Base-by-base conservation (phyloP, 2,329 filamentous ascomycete species). In the Chalaropsis thielavioides region DNA sequence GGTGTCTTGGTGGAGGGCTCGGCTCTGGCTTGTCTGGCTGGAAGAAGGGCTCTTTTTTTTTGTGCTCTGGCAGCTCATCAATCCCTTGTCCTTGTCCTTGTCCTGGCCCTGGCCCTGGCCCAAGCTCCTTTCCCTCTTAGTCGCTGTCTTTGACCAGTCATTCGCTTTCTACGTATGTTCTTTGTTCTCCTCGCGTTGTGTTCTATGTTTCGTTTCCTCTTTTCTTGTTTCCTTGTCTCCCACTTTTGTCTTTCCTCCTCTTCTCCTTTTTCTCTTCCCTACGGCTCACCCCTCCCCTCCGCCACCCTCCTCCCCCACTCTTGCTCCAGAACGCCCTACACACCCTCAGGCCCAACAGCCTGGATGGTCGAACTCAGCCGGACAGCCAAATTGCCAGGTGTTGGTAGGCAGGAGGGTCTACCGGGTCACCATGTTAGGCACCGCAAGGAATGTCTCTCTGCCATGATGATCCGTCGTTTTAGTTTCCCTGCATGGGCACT, bases 181-280 rank as follows among this genome's bases (percentile, higher is more conserved):
- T 56, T 38, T 31, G 17, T 6, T 31, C 6, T 35, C 51, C 51
- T 56, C 8, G 13, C 51, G 13, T 56, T 38, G 51, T 46, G 7
- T 44, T 31, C 41, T 31, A 27, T 46, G 27, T 46, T 46, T 46
- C 8, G 13, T 46, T 62, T 46, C 24, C 60, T 62, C 40, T 46
- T 62, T 44, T 46, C 19, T 44, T 17, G 41, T 62, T 62, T 44
- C 10, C 27, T 49, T 62, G 22, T 62, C 44, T 44, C 40, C 19
- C 17, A 6, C 44, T 56, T 54, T 63, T 40, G 61, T 62, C 40
- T 62, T 31, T 62, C 40, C 38, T 61, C 44, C 17, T 46, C 19
- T 10, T 31, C 31, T 56, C 31, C 22, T 56, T 38, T 38, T 38
- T 22, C 35, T 59, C 24, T 27, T 43, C 22, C 22, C n/a, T 24